Conservation (phyloP, 495 filamentous ascomycete species). For the Neurospora sp. region DNA sequence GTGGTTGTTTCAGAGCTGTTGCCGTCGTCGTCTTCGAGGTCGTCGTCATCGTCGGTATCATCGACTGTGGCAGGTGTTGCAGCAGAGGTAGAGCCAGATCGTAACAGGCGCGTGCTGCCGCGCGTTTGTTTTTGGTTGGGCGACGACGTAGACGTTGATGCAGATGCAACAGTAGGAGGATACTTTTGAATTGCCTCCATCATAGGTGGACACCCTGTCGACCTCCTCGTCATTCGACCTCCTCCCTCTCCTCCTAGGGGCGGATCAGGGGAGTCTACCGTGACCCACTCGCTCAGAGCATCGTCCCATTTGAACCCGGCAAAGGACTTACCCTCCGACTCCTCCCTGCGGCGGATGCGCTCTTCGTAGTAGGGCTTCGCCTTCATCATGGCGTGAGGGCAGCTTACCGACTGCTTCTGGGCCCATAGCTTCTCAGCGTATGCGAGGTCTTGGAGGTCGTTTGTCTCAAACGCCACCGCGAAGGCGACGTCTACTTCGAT, state of each 20-base stretch:
- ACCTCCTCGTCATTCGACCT: background rate
- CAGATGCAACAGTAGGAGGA: background rate
- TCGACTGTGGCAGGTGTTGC: background rate
- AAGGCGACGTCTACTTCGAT: conserved; percentile 26
- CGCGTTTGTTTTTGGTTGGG: background rate
- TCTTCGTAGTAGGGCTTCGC: background rate
- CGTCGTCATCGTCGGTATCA: background rate
- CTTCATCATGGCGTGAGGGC: background rate
- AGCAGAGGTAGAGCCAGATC: background rate
- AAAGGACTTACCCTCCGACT: conserved; percentile 5
- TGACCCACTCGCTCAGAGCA: conserved; percentile 46
- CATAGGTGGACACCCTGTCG: background rate
- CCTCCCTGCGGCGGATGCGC: background rate
- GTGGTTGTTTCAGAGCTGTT: background rate
- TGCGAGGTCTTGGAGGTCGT: conserved; percentile 31
- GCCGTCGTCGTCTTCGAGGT: background rate
- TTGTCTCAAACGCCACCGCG: conserved; percentile 30
- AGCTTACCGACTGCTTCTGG: background rate
- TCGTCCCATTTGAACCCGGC: conserved; percentile 41
- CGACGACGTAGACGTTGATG: background rate
- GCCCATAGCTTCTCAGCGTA: conserved; percentile 30
- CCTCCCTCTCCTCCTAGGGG: background rate
- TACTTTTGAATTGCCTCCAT: background rate
- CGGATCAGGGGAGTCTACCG: conserved; percentile 18
- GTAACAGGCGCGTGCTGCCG: background rate